Base-by-base conservation (phyloP, 2,329 filamentous ascomycete species). In the Septoria petroselini region DNA sequence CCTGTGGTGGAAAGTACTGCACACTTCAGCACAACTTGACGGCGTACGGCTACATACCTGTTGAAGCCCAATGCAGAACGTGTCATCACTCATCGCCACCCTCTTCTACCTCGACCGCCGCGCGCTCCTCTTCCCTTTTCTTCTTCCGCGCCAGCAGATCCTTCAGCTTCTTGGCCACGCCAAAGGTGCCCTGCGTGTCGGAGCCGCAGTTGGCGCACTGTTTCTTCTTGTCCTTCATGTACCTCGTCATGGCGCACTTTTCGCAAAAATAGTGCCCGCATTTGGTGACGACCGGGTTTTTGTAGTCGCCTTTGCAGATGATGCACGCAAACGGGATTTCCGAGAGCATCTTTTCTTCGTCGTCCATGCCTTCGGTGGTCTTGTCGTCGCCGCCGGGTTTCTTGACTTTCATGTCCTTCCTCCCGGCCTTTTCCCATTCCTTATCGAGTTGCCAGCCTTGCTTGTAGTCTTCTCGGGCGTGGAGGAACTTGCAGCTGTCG, bases 211-310 rank as follows among this genome's bases (percentile, higher is more conserved):
- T 86, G 2, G 88, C 88, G 68, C 93, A 97, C 2, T 81, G 82
- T 3, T 91, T 91, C 46, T 66, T 67, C 61, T 91, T 88, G 65
- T 88, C 93, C 55, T 86, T 79, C 59, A 87, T 79, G 67, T 96
- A 97, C 58, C 91, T 74, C 66, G 87, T 83, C 61, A 97, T 73
- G 19, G 93, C 93, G 69, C 93, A 98, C 1, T 79, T 76, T 68
- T 96, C 87, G 67, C 93, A 98, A 65, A 97, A 97, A 69, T 97
- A 97, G 68, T 98, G 93, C 0, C 89, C 87, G 60, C 93, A 98
- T 58, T 89, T 86, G 9, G 93, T 97, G 18, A 91, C 74, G 9
- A 97, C 80, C 0, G 93, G 91, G 50, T 81, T 78, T 62, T 82
- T 85, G 70, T 95, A 96, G 1, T 83, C 70, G 30, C 82, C 79